Base-by-base conservation (phyloP, 225 moss, liverwort and hornwort genomes). In the Climacium dendroides region DNA sequence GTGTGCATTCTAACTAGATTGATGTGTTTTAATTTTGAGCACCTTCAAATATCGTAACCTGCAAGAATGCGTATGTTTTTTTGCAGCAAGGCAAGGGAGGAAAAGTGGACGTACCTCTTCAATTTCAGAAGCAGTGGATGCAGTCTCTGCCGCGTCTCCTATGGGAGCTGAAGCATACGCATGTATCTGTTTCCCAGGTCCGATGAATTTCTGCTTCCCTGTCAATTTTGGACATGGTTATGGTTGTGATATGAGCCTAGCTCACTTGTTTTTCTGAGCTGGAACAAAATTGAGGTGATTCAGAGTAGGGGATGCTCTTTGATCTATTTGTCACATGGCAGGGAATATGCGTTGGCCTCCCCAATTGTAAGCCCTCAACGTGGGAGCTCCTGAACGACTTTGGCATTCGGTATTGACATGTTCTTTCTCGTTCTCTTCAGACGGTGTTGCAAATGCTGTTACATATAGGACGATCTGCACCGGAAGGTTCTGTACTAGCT, bases 391-490 rank as follows among this genome's bases (percentile, higher is more conserved):
- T 72, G 53, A 73, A 30, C 72, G 67, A 25, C 66, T 48, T 88
- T 80, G 73, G 70, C 87, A 58, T 77, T 88, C 28, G 52, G 48
- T 47, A n/a, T 67, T 87, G 53, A 89, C 71, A 35, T 85, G 59
- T 67, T 82, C 53, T 67, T 79, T 74, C 74, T 66, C 70, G 47
- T 78, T 66, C 66, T 80, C 81, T 89, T 90, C 92, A 98, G 98
- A 94, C 96, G 87, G 96, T 97, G 77, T 89, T 98, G 92, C 97
- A 95, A 91, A 97, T 98, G 96, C 86, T 97, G 75, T 88, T 98
- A 85, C 93, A 95, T 87, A 90, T 96, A 82, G 98, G 97, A 64
- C 93, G 96, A 74, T 94, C 95, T 84, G 97, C 95, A 85, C 89
- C 91, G 79, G 94, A 94, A 80, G 95, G 96, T 89, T 98, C 95